Evolutionary conservation across 202 grass and related monocot species (phyloP).

Genomic region (Saccharum hybrid): DNA sequence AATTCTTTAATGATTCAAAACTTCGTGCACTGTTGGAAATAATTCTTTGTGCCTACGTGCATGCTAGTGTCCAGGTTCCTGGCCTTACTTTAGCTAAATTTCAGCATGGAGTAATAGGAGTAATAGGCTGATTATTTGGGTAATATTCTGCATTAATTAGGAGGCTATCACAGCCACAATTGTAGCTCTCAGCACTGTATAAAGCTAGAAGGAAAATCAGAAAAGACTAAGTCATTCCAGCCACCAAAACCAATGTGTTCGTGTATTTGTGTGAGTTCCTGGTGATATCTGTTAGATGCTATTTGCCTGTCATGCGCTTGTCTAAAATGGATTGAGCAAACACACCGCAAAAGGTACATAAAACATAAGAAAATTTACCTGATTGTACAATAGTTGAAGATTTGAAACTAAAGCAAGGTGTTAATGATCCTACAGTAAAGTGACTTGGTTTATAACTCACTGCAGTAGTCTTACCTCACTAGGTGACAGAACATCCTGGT

Average conservation of each 20-base stretch:
- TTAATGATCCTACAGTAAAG: constrained; percentile 22
- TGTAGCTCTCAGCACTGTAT: neutral
- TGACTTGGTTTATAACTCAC: constrained; percentile 1
- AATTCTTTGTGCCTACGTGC: neutral
- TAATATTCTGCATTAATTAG: neutral
- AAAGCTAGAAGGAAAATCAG: neutral
- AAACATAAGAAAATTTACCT: constrained; percentile 15
- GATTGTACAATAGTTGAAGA: constrained; percentile 5
- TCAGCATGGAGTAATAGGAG: neutral
- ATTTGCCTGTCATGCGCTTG: neutral
- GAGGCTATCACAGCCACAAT: neutral
- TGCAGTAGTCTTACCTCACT: constrained; percentile 63
- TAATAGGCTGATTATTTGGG: neutral
- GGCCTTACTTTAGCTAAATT: neutral
- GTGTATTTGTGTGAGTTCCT: neutral
- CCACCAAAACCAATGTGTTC: neutral
- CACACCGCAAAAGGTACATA: constrained; percentile 22
- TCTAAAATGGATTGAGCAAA: constrained; percentile 20
- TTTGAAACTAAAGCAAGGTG: constrained; percentile 24
- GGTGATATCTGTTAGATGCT: neutral
- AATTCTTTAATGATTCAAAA: constrained; percentile 20
- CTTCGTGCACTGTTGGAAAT: neutral
- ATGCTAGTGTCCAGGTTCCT: neutral
- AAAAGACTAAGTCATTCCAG: neutral
- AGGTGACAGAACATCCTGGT: constrained; percentile 94